A percentile compares a stretch with the other conserved stretches of the same genome.
Conservation (phyloP, 371 early-diverging fungal species). For the Circinella minor region DNA sequence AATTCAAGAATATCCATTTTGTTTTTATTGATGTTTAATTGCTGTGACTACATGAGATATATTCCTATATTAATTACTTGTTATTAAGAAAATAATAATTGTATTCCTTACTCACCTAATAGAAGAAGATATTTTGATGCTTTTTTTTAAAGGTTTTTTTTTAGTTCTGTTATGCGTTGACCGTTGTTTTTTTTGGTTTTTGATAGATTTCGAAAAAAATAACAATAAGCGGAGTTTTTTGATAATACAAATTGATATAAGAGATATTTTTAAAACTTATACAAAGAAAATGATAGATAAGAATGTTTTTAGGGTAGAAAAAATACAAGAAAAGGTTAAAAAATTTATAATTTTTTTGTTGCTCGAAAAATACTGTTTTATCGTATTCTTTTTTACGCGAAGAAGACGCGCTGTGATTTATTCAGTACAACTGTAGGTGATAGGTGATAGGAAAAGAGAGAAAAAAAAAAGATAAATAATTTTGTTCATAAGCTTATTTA, state of each 20-base stretch:
- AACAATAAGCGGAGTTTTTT: conserved; percentile 10
- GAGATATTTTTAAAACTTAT: background rate
- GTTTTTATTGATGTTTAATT: too few relatives aligned
- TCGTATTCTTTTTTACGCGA: background rate
- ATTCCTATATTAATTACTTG: too few relatives aligned
- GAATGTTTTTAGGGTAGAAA: background rate
- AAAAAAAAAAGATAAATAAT: conserved; percentile 71
- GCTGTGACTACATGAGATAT: too few relatives aligned
- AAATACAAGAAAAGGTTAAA: conserved; percentile 2
- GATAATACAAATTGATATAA: background rate
- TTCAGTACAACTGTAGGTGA: background rate
- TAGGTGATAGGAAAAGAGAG: background rate
- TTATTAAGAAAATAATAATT: too few relatives aligned
- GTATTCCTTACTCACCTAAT: too few relatives aligned
- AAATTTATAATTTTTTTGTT: too few relatives aligned
- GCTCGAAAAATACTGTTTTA: too few relatives aligned
- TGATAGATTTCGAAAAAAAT: background rate
- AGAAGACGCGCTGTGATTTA: conserved; percentile 4
- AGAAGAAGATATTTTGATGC: background rate
- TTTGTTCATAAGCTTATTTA: conserved; percentile 69
- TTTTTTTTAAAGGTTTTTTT: conserved; percentile 9
- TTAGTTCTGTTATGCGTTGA: background rate
- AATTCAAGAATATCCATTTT: conserved; percentile 73
- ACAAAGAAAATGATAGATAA: conserved; percentile 7
- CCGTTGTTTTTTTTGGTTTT: conserved; percentile 10